Evolutionary conservation across 2,329 filamentous ascomycete genomes (phyloP).

Genomic region (Berkeleyomyces rouxiae): DNA sequence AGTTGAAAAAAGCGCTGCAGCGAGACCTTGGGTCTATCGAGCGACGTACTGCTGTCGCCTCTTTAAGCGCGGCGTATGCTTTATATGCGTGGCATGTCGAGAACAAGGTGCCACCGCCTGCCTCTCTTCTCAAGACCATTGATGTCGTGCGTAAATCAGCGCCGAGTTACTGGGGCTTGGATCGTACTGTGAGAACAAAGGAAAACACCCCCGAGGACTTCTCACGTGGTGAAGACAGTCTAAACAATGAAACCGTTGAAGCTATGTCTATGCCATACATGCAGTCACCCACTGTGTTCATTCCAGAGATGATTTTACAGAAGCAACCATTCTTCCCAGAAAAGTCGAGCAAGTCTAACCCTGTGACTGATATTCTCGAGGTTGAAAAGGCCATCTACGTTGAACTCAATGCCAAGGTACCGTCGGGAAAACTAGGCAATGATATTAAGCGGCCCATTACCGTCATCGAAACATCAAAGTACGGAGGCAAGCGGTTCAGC

Average conservation of each 20-base stretch:
- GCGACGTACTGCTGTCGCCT: constrained; percentile 8
- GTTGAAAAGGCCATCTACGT: constrained; percentile 14
- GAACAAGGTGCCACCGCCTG: neutral
- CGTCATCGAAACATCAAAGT: constrained; percentile 24
- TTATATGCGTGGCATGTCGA: constrained; percentile 8
- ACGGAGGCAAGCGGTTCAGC: constrained; percentile 24
- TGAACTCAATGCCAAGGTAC: constrained; percentile 12
- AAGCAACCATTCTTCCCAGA: constrained; percentile 14
- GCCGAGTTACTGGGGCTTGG: constrained; percentile 9
- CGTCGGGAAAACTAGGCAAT: neutral
- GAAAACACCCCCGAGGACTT: constrained; percentile 8
- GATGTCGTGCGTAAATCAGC: constrained; percentile 7
- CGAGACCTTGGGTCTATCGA: constrained; percentile 11
- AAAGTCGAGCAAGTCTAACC: constrained; percentile 6
- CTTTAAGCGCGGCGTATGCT: constrained; percentile 6
- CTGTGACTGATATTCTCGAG: constrained; percentile 12
- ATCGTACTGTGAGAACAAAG: constrained; percentile 2
- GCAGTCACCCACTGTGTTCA: constrained; percentile 19
- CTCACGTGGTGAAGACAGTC: constrained; percentile 7
- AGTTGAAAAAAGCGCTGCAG: constrained; percentile 9
- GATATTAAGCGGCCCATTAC: constrained; percentile 24
- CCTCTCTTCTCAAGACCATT: constrained; percentile 2
- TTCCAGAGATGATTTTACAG: constrained; percentile 16
- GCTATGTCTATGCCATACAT: constrained; percentile 9
- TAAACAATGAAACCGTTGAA: constrained; percentile 10